These are phyloP conservation scores for Ganoderma sp. DNA, from an alignment of 1,284 basidiomycete genomes.

Conservation along the genomic window DNA sequence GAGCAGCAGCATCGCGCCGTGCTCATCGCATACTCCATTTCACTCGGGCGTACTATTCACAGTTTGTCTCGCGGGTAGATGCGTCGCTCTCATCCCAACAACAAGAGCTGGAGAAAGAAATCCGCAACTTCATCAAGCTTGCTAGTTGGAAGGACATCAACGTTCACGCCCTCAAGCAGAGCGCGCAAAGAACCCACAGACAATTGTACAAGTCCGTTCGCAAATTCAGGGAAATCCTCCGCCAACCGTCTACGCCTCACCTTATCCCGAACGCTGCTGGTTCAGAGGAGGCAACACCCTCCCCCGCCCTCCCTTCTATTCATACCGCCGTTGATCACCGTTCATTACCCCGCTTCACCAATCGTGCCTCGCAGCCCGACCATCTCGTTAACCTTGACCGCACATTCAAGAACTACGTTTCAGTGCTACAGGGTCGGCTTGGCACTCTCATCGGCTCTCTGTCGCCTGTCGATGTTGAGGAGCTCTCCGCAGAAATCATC, in stretches of 20 bases:
- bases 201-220: constrained; percentile 92
- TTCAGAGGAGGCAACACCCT: constrained; percentile 41
- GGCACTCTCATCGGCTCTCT: constrained; percentile 48
- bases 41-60: constrained; percentile 69
- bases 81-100: constrained; percentile 66
- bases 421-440: constrained; percentile 51
- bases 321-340: constrained; percentile 14
- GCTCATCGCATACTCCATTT: constrained; percentile 71
- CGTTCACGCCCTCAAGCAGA: constrained; percentile 91
- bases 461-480: constrained; percentile 55
- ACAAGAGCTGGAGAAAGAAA: constrained; percentile 76
- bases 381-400: constrained; percentile 51
- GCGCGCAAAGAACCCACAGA: constrained; percentile 89
- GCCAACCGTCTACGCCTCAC: constrained; percentile 66
- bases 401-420: constrained; percentile 57
- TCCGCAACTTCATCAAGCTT: constrained; percentile 88
- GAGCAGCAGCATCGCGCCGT: constrained; percentile 48
- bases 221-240: constrained; percentile 90
- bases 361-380: constrained; percentile 27
- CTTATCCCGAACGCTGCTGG: constrained; percentile 49
- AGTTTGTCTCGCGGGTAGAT: constrained; percentile 63
- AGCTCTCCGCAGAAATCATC: constrained; percentile 80
- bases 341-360: constrained; percentile 24
- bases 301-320: constrained; percentile 5
- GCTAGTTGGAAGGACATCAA: constrained; percentile 99